These are phyloP conservation scores for Orbilia javanica DNA, from an alignment of 2,329 filamentous ascomycete species.

Conservation along the genomic window DNA sequence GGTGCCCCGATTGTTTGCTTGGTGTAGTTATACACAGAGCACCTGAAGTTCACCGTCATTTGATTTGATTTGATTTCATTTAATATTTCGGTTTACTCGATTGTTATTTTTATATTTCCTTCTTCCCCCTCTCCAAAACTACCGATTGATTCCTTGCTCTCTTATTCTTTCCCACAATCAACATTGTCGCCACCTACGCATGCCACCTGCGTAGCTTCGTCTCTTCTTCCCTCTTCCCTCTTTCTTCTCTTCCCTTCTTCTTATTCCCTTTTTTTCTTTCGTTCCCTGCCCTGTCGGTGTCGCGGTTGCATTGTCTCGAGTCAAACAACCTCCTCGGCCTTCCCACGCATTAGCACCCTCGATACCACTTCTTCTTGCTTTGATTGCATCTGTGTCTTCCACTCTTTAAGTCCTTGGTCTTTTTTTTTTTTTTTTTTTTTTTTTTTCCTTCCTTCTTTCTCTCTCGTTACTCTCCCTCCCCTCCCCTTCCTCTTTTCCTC, in stretches of 20 bases:
- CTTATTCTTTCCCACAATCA: not conserved
- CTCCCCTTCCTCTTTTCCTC: not conserved
- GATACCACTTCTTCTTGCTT: slow-evolving; percentile 28
- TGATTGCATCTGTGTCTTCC: slow-evolving; percentile 37
- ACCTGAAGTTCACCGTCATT: too few relatives aligned
- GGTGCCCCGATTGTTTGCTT: too few relatives aligned
- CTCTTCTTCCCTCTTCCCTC: slow-evolving; percentile 36
- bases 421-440: not conserved
- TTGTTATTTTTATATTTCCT: too few relatives aligned
- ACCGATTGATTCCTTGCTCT: too few relatives aligned
- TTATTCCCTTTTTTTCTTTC: not conserved
- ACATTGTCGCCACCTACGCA: not conserved
- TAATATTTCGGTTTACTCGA: too few relatives aligned
- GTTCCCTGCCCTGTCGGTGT: slow-evolving; percentile 29
- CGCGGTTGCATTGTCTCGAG: slow-evolving; percentile 18
- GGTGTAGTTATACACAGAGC: too few relatives aligned
- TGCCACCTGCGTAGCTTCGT: slow-evolving; percentile 18
- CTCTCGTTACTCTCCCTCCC: not conserved
- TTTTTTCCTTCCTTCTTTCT: not conserved
- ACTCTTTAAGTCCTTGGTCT: not conserved
- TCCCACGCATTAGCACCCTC: slow-evolving; percentile 30
- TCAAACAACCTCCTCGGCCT: slow-evolving; percentile 15
- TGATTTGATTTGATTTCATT: too few relatives aligned
- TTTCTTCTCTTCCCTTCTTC: not conserved
- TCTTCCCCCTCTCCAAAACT: not conserved